These are phyloP conservation scores for Gypsophila paniculata DNA, from an alignment of 179 eudicot genomes.

Conservation along the genomic window DNA sequence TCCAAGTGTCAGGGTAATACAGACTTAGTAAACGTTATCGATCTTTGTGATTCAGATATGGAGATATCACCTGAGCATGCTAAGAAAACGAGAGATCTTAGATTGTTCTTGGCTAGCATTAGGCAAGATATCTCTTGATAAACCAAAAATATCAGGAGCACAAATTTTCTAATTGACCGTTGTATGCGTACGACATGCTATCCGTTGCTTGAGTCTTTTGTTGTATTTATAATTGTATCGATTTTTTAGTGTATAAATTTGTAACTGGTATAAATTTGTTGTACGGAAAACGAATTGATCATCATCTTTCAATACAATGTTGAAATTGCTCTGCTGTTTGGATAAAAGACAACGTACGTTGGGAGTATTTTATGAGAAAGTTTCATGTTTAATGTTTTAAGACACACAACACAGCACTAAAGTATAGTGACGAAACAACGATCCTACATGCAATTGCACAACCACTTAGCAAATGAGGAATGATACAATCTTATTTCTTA, in stretches of 20 bases:
- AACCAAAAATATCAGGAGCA: neutral
- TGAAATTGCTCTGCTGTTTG: neutral
- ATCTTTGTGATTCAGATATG: conserved; percentile 63
- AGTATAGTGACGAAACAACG: too few species aligned
- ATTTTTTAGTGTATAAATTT: neutral
- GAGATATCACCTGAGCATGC: conserved; percentile 65
- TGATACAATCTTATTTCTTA: too few species aligned
- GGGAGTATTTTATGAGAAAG: too few species aligned
- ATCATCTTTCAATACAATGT: neutral
- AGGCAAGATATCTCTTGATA: conserved; percentile 32
- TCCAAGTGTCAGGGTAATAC: conserved; percentile 34
- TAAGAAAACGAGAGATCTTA: conserved; percentile 56
- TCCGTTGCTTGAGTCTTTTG: neutral
- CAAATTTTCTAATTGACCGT: too few species aligned
- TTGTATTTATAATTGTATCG: conserved; percentile 2
- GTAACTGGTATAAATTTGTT: neutral
- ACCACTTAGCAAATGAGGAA: too few species aligned
- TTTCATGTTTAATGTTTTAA: too few species aligned
- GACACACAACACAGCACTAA: too few species aligned
- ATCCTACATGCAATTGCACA: too few species aligned
- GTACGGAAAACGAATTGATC: neutral
- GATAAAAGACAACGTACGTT: neutral
- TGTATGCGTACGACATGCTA: too few species aligned
- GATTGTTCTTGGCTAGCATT: conserved; percentile 57
- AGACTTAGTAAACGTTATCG: conserved; percentile 44